These are phyloP conservation scores for Spathaspora girioi DNA, from an alignment of 805 yeast genomes.

Conservation along the genomic window DNA sequence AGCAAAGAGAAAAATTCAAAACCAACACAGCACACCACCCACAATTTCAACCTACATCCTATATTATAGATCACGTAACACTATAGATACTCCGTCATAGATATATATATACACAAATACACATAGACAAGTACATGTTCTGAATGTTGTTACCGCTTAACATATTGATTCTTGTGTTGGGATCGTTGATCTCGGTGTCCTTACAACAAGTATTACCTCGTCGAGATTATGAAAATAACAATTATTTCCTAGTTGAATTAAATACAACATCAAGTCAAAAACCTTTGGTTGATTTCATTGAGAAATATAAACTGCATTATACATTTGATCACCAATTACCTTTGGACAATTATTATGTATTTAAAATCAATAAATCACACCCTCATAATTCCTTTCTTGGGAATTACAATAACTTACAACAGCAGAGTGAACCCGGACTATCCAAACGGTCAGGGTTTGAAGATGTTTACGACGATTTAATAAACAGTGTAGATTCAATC, in stretches of 20 bases:
- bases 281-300: slow-evolving; percentile 32
- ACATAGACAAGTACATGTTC: background rate
- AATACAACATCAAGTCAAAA: slow-evolving; percentile 21
- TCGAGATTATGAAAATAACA: slow-evolving; percentile 46
- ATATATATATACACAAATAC: background rate
- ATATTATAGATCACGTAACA: too few relatives aligned
- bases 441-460: slow-evolving; percentile 23
- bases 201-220: slow-evolving; percentile 11
- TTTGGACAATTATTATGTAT: slow-evolving; percentile 60
- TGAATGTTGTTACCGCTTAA: slow-evolving; percentile 5
- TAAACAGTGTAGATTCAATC: slow-evolving; percentile 38
- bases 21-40: background rate
- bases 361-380: slow-evolving; percentile 48
- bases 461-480: slow-evolving; percentile 20
- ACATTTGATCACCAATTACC: slow-evolving; percentile 61
- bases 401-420: slow-evolving; percentile 17
- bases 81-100: too few relatives aligned
- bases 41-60: background rate
- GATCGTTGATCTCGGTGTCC: slow-evolving; percentile 2
- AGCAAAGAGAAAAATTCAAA: background rate
- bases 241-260: slow-evolving; percentile 65
- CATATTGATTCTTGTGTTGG: slow-evolving; percentile 3
- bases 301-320: slow-evolving; percentile 32
- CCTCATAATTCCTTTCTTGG: slow-evolving; percentile 32
- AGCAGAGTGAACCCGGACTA: background rate